These are phyloP conservation scores for Macrophomina tecta DNA, from an alignment of 2,329 filamentous ascomycete species.

Conservation along the genomic window DNA sequence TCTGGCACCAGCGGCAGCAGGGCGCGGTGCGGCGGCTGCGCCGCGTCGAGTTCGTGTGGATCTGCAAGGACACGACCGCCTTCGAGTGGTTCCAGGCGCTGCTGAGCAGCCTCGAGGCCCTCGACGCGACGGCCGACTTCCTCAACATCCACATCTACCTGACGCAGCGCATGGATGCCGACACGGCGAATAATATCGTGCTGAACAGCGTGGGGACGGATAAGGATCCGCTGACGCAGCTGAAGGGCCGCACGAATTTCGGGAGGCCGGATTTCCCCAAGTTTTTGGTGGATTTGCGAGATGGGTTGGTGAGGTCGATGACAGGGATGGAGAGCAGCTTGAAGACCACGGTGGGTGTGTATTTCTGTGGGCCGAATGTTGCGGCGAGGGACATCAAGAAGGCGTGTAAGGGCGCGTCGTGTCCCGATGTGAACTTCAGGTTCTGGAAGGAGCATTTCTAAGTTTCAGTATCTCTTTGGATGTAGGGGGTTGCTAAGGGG, in stretches of 20 bases:
- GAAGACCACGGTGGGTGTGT: constrained; percentile 89
- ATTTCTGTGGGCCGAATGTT: constrained; percentile 91
- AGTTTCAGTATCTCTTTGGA: constrained; percentile 5
- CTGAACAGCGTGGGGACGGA: constrained; percentile 90
- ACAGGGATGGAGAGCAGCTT: constrained; percentile 78
- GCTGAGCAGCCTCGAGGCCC: constrained; percentile 85
- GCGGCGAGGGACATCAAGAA: constrained; percentile 82
- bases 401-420: constrained; percentile 75
- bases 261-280: constrained; percentile 87
- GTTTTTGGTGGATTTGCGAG: constrained; percentile 81
- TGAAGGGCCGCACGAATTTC: constrained; percentile 90
- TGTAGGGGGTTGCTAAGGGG: background rate
- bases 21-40: constrained; percentile 88
- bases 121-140: constrained; percentile 70
- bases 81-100: constrained; percentile 99
- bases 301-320: constrained; percentile 84
- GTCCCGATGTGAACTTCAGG: constrained; percentile 83
- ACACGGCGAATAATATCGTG: constrained; percentile 95
- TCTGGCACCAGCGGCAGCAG: constrained; percentile 93
- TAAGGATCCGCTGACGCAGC: constrained; percentile 88
- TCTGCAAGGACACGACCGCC: constrained; percentile 91
- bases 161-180: constrained; percentile 88
- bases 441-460: constrained; percentile 97
- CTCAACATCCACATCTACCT: constrained; percentile 97
- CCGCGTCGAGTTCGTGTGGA: constrained; percentile 98